Percentiles rank a stretch among this genome's conserved stretches.
These are phyloP conservation scores for Mycena rebaudengoi DNA, from an alignment of 768 basidiomycete species.

Conservation along the genomic window DNA sequence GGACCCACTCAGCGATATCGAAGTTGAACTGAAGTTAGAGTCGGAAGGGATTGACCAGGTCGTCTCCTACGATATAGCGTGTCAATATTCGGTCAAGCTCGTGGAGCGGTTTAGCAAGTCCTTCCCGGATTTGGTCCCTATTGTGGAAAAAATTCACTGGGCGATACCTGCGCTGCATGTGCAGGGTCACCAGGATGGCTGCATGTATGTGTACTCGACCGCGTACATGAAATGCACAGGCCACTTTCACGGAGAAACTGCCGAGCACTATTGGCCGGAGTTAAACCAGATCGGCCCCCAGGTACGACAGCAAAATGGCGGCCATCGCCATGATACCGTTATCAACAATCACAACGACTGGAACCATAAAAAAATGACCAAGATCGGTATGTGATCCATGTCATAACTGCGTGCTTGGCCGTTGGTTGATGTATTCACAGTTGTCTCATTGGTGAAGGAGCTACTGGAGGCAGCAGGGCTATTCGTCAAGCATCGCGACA, in stretches of 20 bases:
- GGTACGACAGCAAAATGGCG: constrained; percentile 27
- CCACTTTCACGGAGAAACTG: constrained; percentile 31
- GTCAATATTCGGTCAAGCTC: constrained; percentile 22
- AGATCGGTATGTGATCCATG: not conserved
- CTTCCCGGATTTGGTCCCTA: not conserved
- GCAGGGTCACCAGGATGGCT: constrained; percentile 26
- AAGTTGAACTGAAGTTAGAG: not conserved
- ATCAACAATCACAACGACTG: constrained; percentile 20
- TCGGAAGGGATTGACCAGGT: not conserved
- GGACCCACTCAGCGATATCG: not conserved
- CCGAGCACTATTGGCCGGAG: constrained; percentile 29
- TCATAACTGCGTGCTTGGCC: not conserved
- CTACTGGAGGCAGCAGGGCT: not conserved
- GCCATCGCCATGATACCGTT: constrained; percentile 28
- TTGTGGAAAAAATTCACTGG: constrained; percentile 12
- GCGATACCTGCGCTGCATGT: constrained; percentile 28
- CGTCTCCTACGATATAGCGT: constrained; percentile 20
- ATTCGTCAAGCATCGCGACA: not conserved
- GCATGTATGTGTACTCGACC: constrained; percentile 21
- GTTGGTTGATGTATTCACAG: too few relatives aligned
- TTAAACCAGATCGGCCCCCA: constrained; percentile 24
- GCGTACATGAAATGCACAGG: constrained; percentile 21
- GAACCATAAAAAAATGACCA: constrained; percentile 24
- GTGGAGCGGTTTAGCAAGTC: not conserved
- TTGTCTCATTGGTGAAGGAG: not conserved